Percentiles rank a stretch among this genome's conserved stretches.
phyloP scores from a whole-genome alignment of 768 basidiomycete species.

The Boletus subparvulus region DNA sequence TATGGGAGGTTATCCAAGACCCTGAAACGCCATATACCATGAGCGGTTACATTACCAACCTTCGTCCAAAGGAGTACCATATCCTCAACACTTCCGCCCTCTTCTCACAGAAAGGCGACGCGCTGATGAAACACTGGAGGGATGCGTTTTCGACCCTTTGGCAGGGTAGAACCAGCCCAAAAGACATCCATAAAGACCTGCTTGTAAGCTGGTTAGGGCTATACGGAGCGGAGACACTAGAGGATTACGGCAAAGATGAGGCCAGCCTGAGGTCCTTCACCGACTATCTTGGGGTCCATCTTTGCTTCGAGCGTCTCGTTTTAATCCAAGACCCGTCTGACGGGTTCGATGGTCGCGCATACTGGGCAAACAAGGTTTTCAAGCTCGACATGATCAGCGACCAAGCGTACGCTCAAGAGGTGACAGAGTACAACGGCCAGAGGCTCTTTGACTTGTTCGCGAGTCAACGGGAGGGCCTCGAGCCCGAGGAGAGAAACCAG shows the following conservation, averaged over 20 bases:
- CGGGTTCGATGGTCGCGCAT: conserved; percentile 3
- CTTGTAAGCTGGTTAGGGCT: conserved; percentile 1
- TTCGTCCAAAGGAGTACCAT: conserved; percentile 5
- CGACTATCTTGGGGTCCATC: conserved; percentile 1
- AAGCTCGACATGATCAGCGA: conserved; percentile 1
- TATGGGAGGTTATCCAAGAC: conserved; percentile 1
- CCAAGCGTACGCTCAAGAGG: background rate
- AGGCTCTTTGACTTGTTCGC: conserved; percentile 5
- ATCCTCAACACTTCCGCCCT: conserved; percentile 3
- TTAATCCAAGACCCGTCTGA: conserved; percentile 1
- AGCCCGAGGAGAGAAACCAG: background rate
- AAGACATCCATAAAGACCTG: background rate
- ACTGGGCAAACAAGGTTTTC: background rate
- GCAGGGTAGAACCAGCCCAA: background rate
- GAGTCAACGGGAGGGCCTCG: conserved; percentile 1
- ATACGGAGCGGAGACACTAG: background rate
- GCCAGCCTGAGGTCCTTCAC: background rate
- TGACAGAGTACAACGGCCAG: background rate
- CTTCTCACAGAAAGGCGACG: conserved; percentile 1
- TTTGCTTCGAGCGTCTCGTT: background rate
- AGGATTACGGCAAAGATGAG: background rate
- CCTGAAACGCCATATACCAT: background rate
- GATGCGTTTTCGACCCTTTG: background rate
- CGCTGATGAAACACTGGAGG: background rate
- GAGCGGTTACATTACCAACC: conserved; percentile 3